Percentiles rank a stretch among this genome's conserved stretches.
Evolutionary conservation across 306 rosid genomes (phyloP).

Genomic region (Cyclanthera cordifolia): DNA sequence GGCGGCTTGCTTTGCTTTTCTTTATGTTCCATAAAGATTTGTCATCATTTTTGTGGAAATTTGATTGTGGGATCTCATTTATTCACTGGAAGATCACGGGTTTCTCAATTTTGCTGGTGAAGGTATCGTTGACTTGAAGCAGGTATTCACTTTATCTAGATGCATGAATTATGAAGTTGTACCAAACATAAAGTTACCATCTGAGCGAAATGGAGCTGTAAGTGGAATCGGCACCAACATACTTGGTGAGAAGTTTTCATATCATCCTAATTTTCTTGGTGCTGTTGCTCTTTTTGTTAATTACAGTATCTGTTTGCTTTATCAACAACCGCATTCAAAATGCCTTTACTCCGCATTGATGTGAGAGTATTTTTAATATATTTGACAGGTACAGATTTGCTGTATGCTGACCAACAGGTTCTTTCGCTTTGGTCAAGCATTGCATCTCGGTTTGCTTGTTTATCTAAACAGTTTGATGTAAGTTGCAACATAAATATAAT

Average conservation of each 20-base stretch:
- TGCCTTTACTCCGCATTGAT: background rate
- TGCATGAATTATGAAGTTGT: background rate
- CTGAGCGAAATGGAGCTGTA: background rate
- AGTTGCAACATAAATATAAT: background rate
- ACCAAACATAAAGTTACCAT: background rate
- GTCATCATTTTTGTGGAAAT: background rate
- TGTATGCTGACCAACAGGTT: background rate
- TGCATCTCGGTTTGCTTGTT: background rate
- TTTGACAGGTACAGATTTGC: background rate
- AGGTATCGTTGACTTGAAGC: conserved; percentile 7
- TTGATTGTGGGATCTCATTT: background rate
- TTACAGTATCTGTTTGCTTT: background rate
- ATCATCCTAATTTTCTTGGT: background rate
- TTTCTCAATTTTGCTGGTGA: conserved; percentile 9
- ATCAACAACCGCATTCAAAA: background rate
- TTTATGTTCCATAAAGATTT: background rate
- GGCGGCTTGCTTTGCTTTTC: background rate
- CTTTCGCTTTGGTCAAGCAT: background rate
- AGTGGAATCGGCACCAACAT: background rate
- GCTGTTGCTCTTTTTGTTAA: background rate
- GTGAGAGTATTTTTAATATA: background rate
- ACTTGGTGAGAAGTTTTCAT: background rate
- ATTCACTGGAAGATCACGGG: background rate
- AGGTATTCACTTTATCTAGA: conserved; percentile 1
- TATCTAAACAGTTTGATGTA: background rate